Conservation (phyloP, 495 filamentous ascomycete species). For the Aspergillus ellipticus region DNA sequence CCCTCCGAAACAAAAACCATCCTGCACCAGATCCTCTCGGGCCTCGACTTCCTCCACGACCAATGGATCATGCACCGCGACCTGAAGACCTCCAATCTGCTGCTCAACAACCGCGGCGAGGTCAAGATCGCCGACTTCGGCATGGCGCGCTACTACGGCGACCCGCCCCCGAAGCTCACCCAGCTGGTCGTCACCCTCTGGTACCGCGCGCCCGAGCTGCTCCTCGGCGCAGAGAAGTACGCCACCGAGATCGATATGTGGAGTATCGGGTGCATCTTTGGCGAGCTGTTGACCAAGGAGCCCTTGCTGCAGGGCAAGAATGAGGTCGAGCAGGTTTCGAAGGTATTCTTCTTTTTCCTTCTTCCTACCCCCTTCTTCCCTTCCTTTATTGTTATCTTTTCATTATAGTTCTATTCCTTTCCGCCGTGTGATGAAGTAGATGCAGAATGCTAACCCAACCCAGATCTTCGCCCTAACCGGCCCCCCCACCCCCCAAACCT, state of each 20-base stretch:
- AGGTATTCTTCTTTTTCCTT: conserved; percentile 28
- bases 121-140: conserved; percentile 98
- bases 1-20: conserved; percentile 92
- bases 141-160: conserved; percentile 88
- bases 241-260: conserved; percentile 82
- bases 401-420: background rate
- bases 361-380: background rate
- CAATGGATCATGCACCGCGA: conserved; percentile 96
- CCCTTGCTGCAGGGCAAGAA: conserved; percentile 88
- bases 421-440: too few species aligned
- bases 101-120: conserved; percentile 91
- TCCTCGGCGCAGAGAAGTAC: conserved; percentile 79
- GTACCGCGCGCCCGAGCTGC: conserved; percentile 90
- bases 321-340: conserved; percentile 81
- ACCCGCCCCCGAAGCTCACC: conserved; percentile 79
- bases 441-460: conserved; percentile 20
- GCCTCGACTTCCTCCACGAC: conserved; percentile 79
- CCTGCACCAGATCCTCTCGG: conserved; percentile 74
- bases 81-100: conserved; percentile 92
- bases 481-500: conserved; percentile 78
- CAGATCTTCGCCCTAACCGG: conserved; percentile 87
- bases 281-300: conserved; percentile 79
- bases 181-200: conserved; percentile 95
- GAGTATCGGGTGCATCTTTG: conserved; percentile 96
- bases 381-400: background rate